Evolutionary conservation across 257 asterid species (phyloP).

Genomic region (Parsonsia alboflavescens): DNA sequence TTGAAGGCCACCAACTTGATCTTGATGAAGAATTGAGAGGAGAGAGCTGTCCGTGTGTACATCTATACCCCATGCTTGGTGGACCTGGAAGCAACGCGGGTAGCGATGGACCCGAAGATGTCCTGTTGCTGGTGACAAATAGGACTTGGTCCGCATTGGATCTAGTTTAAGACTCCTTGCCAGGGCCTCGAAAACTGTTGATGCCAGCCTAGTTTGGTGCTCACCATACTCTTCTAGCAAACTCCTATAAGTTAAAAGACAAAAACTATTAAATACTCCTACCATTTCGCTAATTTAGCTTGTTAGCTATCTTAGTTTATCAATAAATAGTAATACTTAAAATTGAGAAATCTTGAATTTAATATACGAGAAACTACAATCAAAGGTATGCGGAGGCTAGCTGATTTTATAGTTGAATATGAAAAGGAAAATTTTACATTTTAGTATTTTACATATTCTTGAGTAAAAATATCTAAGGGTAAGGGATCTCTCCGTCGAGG

Average conservation of each 20-base stretch:
- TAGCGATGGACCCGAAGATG: slow-evolving; percentile 73
- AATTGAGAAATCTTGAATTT: too few species aligned
- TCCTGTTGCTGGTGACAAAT: slow-evolving; percentile 53
- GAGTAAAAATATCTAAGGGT: too few species aligned
- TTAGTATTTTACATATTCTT: too few species aligned
- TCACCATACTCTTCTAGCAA: slow-evolving; percentile 59
- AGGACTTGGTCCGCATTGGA: slow-evolving; percentile 27
- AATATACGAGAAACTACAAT: too few species aligned
- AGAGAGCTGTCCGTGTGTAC: slow-evolving; percentile 88
- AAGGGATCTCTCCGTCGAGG: too few species aligned
- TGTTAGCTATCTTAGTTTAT: too few species aligned
- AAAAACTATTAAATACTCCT: neutral
- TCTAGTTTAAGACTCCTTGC: slow-evolving; percentile 40
- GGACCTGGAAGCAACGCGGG: slow-evolving; percentile 47
- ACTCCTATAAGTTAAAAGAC: slow-evolving; percentile 32
- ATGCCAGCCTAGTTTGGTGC: slow-evolving; percentile 56
- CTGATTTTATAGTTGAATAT: too few species aligned
- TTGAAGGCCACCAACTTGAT: slow-evolving; percentile 83
- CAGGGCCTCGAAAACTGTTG: slow-evolving; percentile 41
- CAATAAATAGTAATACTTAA: too few species aligned
- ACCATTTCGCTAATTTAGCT: neutral
- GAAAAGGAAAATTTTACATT: too few species aligned
- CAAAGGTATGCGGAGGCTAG: too few species aligned
- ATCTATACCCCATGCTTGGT: slow-evolving; percentile 50
- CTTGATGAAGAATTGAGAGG: slow-evolving; percentile 67